phyloP scores from a whole-genome alignment of 805 yeast species.

The Jamesozyma jinghongensis region DNA sequence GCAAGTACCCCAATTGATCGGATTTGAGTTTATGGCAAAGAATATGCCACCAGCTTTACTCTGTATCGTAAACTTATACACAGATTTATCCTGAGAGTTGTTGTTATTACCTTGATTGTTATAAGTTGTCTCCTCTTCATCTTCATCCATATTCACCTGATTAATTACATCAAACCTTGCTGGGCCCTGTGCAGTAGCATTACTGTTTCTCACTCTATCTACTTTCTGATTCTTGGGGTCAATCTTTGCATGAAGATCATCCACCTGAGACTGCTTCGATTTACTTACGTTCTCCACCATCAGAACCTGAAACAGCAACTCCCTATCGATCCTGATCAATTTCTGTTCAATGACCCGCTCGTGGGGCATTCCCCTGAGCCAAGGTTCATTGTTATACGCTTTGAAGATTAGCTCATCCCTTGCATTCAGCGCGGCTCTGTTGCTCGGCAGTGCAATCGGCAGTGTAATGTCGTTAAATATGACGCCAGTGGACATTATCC shows the following conservation, averaged over 20 bases:
- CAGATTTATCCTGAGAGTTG: slow-evolving; percentile 10
- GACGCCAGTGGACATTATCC: too few species aligned
- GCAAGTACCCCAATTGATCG: slow-evolving; percentile 40
- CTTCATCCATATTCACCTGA: slow-evolving; percentile 41
- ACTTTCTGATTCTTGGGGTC: slow-evolving; percentile 53
- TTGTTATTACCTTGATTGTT: slow-evolving; percentile 2
- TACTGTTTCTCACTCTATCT: slow-evolving; percentile 36
- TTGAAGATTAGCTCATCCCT: slow-evolving; percentile 12
- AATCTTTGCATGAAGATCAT: slow-evolving; percentile 41
- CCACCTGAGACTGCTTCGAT: slow-evolving; percentile 46
- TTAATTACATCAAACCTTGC: slow-evolving; percentile 33
- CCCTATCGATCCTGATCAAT: slow-evolving; percentile 13
- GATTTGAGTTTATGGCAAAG: slow-evolving; percentile 51
- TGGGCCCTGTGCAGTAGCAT: slow-evolving; percentile 8
- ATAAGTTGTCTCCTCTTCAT: slow-evolving; percentile 10
- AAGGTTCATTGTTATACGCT: slow-evolving; percentile 17
- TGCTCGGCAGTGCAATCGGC: slow-evolving; percentile 5
- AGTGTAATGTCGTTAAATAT: slow-evolving; percentile 17
- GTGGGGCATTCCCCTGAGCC: slow-evolving; percentile 7
- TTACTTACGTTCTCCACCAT: slow-evolving; percentile 45
- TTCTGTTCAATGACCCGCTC: slow-evolving; percentile 12
- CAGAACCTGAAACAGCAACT: slow-evolving; percentile 45
- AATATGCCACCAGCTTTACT: slow-evolving; percentile 42
- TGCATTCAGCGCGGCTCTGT: slow-evolving; percentile 3
- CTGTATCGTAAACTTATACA: slow-evolving; percentile 49